These are phyloP conservation scores for Carex littledalei DNA, from an alignment of 176 grass and related monocot genomes.

Conservation along the genomic window DNA sequence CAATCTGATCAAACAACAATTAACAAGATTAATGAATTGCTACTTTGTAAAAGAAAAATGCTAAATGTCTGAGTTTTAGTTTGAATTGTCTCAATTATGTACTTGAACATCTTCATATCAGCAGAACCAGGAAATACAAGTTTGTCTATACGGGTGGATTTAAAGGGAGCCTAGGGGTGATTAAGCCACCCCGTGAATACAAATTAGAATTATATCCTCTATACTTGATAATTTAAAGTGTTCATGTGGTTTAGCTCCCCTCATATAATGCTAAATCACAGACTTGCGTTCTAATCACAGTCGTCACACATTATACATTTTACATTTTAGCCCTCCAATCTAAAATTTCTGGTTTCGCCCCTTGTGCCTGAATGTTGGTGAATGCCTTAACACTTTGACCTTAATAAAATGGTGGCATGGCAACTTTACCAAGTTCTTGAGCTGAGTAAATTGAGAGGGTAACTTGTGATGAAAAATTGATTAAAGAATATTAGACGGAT, in stretches of 20 bases:
- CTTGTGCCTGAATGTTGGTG: background rate
- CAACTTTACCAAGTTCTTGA: background rate
- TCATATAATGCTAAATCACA: too few species aligned
- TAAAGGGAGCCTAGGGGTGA: too few species aligned
- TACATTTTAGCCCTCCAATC: too few species aligned
- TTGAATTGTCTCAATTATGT: background rate
- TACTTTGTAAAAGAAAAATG: background rate
- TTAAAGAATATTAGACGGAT: background rate
- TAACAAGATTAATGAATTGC: background rate
- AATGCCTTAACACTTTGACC: background rate
- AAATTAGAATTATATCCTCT: too few species aligned
- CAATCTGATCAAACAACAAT: constrained; percentile 37
- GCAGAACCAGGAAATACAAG: background rate
- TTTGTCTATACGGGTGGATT: too few species aligned
- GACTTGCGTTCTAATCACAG: too few species aligned
- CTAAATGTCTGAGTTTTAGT: background rate
- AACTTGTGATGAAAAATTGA: background rate
- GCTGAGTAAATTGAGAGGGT: background rate
- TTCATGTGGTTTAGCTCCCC: too few species aligned
- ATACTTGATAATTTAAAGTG: too few species aligned
- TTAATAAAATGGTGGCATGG: background rate
- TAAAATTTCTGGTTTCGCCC: too few species aligned
- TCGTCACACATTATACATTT: too few species aligned
- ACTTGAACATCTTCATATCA: background rate
- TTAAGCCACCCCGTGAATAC: too few species aligned